These are phyloP conservation scores for Cystobasidiaceae sp. DNA, from an alignment of 1,284 basidiomycete genomes.

Conservation along the genomic window DNA sequence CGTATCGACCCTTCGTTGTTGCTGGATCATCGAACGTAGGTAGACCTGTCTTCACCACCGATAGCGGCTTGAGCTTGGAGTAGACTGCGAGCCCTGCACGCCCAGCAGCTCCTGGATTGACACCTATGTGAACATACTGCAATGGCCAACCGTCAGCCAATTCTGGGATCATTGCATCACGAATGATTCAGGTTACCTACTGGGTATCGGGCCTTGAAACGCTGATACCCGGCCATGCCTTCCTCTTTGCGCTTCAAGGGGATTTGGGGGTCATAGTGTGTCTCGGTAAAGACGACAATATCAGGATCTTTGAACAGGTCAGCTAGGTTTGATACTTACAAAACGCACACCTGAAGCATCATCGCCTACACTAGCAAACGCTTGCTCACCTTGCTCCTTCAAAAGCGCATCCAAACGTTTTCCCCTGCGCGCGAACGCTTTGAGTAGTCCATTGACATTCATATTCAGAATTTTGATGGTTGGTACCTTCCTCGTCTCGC, in stretches of 20 bases:
- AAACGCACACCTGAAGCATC: no score
- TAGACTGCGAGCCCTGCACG: slow-evolving; percentile 12
- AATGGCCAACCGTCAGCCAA: background rate
- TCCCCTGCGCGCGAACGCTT: slow-evolving; percentile 12
- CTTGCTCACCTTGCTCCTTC: slow-evolving; percentile 3
- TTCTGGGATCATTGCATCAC: background rate
- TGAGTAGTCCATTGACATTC: slow-evolving; percentile 28
- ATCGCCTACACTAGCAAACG: background rate
- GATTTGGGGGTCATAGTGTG: slow-evolving; percentile 18
- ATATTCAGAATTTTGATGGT: slow-evolving; percentile 26
- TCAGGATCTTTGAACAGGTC: slow-evolving; percentile 8
- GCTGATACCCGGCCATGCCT: slow-evolving; percentile 18
- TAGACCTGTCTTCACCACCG: slow-evolving; percentile 9
- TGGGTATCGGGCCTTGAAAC: background rate
- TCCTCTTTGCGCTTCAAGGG: slow-evolving; percentile 24
- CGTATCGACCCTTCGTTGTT: slow-evolving; percentile 7
- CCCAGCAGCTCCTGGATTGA: slow-evolving; percentile 17
- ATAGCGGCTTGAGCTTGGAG: slow-evolving; percentile 2
- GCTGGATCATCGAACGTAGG: background rate
- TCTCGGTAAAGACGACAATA: slow-evolving; percentile 26
- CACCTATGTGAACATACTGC: slow-evolving; percentile 10
- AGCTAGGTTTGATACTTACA: no score
- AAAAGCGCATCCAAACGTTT: slow-evolving; percentile 12
- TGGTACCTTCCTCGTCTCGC: background rate
- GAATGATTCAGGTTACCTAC: background rate